Base-by-base conservation (phyloP, 1,139 yeast genomes). In the Lodderomyces elongisporus region DNA sequence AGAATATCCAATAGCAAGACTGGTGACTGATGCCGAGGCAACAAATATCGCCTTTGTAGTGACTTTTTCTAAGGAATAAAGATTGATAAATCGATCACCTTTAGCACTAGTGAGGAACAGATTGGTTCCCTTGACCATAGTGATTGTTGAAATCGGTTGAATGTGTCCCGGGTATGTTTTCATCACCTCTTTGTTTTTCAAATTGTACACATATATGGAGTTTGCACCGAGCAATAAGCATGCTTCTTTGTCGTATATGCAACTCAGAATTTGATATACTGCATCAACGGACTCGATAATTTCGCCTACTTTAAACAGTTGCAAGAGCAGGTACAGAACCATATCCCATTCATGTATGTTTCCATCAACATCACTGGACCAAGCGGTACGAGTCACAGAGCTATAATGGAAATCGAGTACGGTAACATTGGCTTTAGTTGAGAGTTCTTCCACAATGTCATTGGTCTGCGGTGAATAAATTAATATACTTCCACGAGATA, bases 71-170 rank as follows among this genome's bases (percentile, higher is more conserved):
- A 77, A 43, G 13, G 81, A 77, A 49, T 81, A 78, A 36, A 84
- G 62, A 52, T 85, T 87, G 46, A 87, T 67, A 52, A 85, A 85
- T 46, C 96, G 70, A 54, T 88, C 96, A 40, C 77, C 79, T 24
- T 62, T 62, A 1, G 96, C 93, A 38, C 82, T 76, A 1, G 91
- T 77, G 35, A 84, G 52, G 44, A 84, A 72, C 27, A 62, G 56
- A 32, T 69, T 77, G 5, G 60, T 51, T 4, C 31, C 32, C 2
- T 54, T 45, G 12, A 72, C 52, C 5, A 71, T 56, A 21, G 65
- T 37, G 14, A 77, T 60, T 9, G 76, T 52, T 42, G 63, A 69
- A 26, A 84, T 68, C 3, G 85, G 79, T 23, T 84, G 74, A 22
- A 84, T 73, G 51, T 85, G 93, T 14, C 87, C 91, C 1, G 93